Evolutionary conservation across 163 green algal genomes (phyloP), one percentile per base, ranked within the genome.

Genomic region (Scenedesmus sp.): DNA sequence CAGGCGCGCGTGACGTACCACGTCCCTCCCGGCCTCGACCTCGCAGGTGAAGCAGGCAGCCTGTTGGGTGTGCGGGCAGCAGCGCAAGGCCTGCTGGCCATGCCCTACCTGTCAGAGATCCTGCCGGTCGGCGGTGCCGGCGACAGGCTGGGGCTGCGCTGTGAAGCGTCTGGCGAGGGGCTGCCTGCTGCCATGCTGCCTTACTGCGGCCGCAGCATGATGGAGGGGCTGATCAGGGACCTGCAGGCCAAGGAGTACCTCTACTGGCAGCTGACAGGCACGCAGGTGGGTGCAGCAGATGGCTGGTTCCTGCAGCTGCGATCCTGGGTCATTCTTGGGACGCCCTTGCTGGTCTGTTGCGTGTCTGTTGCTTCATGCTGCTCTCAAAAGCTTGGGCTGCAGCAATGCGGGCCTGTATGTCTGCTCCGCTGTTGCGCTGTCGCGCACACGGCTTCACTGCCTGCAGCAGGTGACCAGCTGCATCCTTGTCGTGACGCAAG

Each of bases 161-260:
- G 97, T 92, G 95, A 98, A 51, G 87, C 92, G 3, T 99, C 96
- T 0, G 98, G 98, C 0, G 96, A 99, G 87, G 93, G 94, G 82
- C 94, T 99, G 70, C 98, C 98, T 16, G 96, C 98, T 22, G 98
- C 98, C 0, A 95, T 99, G 94, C 95, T 99, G 90, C 96, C 94
- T 12, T 99, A 99, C 93, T 97, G 95, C 89, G 98, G 98, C 20
- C 94, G 98, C 46, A 95, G 96, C 20, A 96, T 99, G 88, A 93
- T 99, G 81, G 97, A 99, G 92, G 94, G 93, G 35, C 94, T 99
- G 10, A 91, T 99, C 2, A 87, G 98, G 20, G 98, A 99, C 92
- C 87, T 99, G 82, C 95, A 98, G 93, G 98, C 97, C 1, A 95
- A 98, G 18, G 98, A 99, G 95, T 99, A 98, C 94, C 92, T 99